Evolutionary conservation across 768 basidiomycete genomes (phyloP).

Genomic region (Mrakia frigida): DNA sequence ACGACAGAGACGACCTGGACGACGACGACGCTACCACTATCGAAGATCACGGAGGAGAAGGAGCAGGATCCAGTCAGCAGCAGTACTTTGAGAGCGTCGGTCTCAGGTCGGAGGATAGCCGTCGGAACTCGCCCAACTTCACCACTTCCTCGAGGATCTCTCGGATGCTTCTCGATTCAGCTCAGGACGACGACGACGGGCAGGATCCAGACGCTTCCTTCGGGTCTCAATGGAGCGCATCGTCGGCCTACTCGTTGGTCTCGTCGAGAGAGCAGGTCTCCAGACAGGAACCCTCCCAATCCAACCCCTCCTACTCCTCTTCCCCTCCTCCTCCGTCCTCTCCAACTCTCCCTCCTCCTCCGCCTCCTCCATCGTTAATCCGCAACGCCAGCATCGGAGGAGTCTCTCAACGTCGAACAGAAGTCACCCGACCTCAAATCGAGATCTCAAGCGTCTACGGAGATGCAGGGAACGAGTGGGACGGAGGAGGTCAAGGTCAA

Average conservation of each 20-base stretch:
- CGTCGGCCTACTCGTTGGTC: neutral
- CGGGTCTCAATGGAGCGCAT: neutral
- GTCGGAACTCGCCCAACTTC: neutral
- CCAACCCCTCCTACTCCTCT: neutral
- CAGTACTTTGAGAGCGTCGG: neutral
- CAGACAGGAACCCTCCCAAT: neutral
- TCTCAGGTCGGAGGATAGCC: neutral
- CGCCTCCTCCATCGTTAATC: neutral
- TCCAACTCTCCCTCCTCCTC: neutral
- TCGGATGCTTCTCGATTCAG: constrained; percentile 12
- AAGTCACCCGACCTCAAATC: neutral
- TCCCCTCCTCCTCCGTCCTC: neutral
- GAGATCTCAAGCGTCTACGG: neutral
- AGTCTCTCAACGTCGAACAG: neutral
- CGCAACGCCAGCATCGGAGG: neutral
- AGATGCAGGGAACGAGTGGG: neutral
- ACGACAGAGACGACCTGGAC: constrained; percentile 3
- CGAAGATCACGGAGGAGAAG: neutral
- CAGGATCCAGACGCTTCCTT: neutral
- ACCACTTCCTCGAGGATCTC: neutral
- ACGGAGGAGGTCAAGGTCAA: neutral
- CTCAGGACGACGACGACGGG: neutral
- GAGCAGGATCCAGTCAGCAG: neutral
- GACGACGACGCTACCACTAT: neutral
- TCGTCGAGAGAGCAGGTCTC: neutral